Percentiles rank a stretch among this genome's conserved stretches.
phyloP scores from a whole-genome alignment of 371 early-diverging fungal genomes.

The Mortierella sp. region DNA sequence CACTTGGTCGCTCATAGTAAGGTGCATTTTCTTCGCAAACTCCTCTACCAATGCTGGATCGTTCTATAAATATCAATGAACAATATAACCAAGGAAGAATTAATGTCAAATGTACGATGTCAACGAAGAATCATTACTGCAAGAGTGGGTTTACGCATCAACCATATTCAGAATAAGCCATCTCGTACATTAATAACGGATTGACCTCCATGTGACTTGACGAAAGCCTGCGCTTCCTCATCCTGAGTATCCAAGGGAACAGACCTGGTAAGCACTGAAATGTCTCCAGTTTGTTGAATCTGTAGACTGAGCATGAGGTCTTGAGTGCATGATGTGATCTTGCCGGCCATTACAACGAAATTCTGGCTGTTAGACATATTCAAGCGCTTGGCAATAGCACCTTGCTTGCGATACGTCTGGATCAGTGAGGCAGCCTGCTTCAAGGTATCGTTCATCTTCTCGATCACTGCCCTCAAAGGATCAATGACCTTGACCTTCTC shows the following conservation, averaged over 20 bases:
- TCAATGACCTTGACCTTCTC: constrained; percentile 50
- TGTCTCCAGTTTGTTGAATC: constrained; percentile 62
- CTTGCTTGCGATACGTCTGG: constrained; percentile 62
- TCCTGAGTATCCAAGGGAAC: constrained; percentile 58
- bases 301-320: constrained; percentile 65
- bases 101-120: not conserved
- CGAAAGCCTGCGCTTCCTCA: constrained; percentile 58
- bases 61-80: constrained; percentile 28
- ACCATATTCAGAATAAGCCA: not conserved
- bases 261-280: constrained; percentile 54
- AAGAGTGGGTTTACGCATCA: not conserved
- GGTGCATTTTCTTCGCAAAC: constrained; percentile 60
- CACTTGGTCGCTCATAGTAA: constrained; percentile 57
- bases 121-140: too few species aligned
- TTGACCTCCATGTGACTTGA: constrained; percentile 56
- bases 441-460: constrained; percentile 54
- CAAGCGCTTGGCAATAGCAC: constrained; percentile 61
- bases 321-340: constrained; percentile 51
- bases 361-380: constrained; percentile 63
- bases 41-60: constrained; percentile 58
- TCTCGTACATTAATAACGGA: constrained; percentile 43
- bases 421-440: constrained; percentile 59
- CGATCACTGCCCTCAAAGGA: constrained; percentile 50
- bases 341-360: constrained; percentile 47
- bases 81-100: not conserved